Base-by-base conservation (phyloP, 2,329 filamentous ascomycete genomes). In the Thelonectria discophora region DNA sequence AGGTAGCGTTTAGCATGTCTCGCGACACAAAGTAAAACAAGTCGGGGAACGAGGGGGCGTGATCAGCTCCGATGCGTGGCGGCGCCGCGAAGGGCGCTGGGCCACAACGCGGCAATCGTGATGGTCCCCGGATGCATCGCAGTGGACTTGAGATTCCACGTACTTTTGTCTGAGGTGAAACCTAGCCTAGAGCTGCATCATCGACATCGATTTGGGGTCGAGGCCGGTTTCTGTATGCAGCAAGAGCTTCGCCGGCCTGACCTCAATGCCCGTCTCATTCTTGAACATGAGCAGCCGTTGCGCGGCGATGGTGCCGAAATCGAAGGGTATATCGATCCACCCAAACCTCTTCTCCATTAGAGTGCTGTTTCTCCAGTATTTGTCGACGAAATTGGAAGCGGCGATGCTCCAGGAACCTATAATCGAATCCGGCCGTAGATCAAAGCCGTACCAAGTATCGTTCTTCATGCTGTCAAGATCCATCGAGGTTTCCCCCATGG, bases 131-230 rank as follows among this genome's bases (percentile, higher is more conserved):
- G 56, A 2, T 21, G 45, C 6, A 32, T 32, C 30, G 21, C 64
- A 66, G 5, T 21, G 20, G 15, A 66, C 50, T 1, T 30, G 42
- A 2, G 64, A 66, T 17, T 66, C 60, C 5, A 66, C 50, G 20
- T 65, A 65, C 2, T 62, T 56, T 11, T 65, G 60, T 3, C 9
- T 7, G 11, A 49, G 37, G 9, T 20, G 9, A 8, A 58, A 66
- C 20, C 55, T 18, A 10, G 52, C n/a, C 9, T 32, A 30, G 2
- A 55, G 12, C 3, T 46, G n/a, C 8, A 17, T 4, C 4, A 24
- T 51, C 21, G 40, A 17, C 9, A 11, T 27, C 17, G 2, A 5
- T 10, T 9, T 11, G 15, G 4, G 3, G 9, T 3, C 27, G 11
- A 24, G 6, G 3, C 21, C 2, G n/a, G 30, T 6, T 32, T 32